Conservation (phyloP, 371 early-diverging fungal species). For the Syncephalastrum contaminatum region DNA sequence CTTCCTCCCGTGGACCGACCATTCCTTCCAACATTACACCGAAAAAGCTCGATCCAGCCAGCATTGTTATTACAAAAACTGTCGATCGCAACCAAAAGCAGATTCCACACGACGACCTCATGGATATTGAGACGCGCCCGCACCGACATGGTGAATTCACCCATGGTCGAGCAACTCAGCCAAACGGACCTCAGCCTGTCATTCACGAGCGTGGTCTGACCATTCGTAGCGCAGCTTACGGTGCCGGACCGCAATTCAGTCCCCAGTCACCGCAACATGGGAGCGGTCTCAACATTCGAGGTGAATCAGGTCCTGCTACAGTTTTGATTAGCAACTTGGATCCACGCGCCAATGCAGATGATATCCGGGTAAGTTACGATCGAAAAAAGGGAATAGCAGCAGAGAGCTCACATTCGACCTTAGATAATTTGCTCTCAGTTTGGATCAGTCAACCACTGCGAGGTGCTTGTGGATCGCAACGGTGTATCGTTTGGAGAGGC, state of each 20-base stretch:
- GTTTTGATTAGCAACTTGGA: constrained; percentile 58
- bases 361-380: constrained; percentile 46
- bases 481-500: constrained; percentile 50
- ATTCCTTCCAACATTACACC: not conserved
- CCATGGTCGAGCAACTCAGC: no score
- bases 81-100: not conserved
- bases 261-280: not conserved
- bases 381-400: not conserved
- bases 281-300: constrained; percentile 30
- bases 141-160: not conserved
- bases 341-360: constrained; percentile 53
- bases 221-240: constrained; percentile 9
- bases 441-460: constrained; percentile 39
- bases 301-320: constrained; percentile 52
- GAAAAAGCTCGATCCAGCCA: constrained; percentile 11
- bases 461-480: constrained; percentile 34
- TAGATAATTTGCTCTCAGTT: constrained; percentile 36
- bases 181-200: no score
- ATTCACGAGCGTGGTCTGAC: constrained; percentile 1
- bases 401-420: not conserved
- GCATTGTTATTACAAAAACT: constrained; percentile 20
- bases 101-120: not conserved
- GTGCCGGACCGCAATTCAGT: not conserved
- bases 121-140: not conserved
- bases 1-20: not conserved